Conservation (phyloP, 306 rosid genomes). For the Geum urbanum region DNA sequence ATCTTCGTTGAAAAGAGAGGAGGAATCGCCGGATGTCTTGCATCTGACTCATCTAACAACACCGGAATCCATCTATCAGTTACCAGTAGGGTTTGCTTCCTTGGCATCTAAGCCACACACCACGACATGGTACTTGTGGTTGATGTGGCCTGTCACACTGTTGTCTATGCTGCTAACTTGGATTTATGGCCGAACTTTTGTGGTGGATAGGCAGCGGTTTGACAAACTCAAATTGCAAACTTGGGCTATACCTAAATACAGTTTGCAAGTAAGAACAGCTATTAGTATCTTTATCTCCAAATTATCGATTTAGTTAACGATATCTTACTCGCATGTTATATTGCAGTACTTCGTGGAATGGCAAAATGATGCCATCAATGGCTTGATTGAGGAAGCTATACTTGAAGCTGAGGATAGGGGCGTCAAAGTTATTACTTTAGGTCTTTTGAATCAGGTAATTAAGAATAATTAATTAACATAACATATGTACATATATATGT, state of each 20-base stretch:
- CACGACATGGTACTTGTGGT: slow-evolving; percentile 28
- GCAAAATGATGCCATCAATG: slow-evolving; percentile 35
- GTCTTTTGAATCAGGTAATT: slow-evolving; percentile 44
- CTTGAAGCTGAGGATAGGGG: slow-evolving; percentile 39
- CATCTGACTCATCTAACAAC: slow-evolving; percentile 39
- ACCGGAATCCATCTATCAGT: slow-evolving; percentile 35
- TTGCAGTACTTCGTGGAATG: slow-evolving; percentile 28
- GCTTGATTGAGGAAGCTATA: slow-evolving; percentile 38
- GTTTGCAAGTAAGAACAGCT: slow-evolving; percentile 11
- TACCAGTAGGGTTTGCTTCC: slow-evolving; percentile 31
- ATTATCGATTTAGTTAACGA: no score
- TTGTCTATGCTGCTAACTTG: slow-evolving; percentile 28
- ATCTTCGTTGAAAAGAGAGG: slow-evolving; percentile 21
- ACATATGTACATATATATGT: no score
- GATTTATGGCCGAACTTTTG: slow-evolving; percentile 29
- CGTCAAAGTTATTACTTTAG: slow-evolving; percentile 35
- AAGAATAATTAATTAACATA: no score
- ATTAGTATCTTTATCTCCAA: background rate
- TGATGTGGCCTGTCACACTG: slow-evolving; percentile 41
- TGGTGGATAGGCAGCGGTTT: slow-evolving; percentile 29
- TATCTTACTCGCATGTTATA: no score
- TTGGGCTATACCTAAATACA: slow-evolving; percentile 41
- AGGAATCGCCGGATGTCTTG: slow-evolving; percentile 34
- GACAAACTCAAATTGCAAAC: slow-evolving; percentile 31
- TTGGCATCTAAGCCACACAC: slow-evolving; percentile 33